Conservation (phyloP, 192 early-diverging fungal species). For the Entomortierella beljakovae region DNA sequence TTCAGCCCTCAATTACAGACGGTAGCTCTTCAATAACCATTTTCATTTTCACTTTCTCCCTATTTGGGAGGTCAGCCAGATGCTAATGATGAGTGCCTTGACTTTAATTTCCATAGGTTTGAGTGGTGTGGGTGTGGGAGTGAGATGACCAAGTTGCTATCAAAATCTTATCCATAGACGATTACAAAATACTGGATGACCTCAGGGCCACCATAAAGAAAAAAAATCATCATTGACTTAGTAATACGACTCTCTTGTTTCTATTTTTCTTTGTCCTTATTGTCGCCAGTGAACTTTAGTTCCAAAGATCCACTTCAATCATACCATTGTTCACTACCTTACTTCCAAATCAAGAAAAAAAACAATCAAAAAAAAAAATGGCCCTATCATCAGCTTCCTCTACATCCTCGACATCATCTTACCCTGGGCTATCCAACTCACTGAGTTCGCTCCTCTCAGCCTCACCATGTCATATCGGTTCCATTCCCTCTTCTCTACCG, state of each 20-base stretch:
- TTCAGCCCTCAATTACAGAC: constrained; percentile 4
- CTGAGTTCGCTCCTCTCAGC: constrained; percentile 23
- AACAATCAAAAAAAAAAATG: constrained; percentile 5
- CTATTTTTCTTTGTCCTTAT: too few relatives aligned
- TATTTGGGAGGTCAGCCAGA: not conserved
- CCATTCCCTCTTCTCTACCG: constrained; percentile 1
- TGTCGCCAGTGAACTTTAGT: too few relatives aligned
- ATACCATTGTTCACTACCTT: too few relatives aligned
- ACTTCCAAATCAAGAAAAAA: too few relatives aligned
- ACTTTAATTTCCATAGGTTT: too few relatives aligned
- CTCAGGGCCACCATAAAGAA: too few relatives aligned
- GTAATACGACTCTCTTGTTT: too few relatives aligned
- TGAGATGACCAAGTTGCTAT: constrained; percentile 19
- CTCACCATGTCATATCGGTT: not conserved
- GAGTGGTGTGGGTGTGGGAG: too few relatives aligned
- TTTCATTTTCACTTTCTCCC: not conserved
- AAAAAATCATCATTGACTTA: too few relatives aligned
- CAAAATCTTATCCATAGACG: constrained; percentile 9
- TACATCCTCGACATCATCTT: constrained; percentile 6
- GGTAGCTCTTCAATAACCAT: not conserved
- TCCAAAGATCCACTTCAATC: too few relatives aligned
- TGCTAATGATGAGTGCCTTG: constrained; percentile 1
- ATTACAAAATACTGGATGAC: too few relatives aligned
- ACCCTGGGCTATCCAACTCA: constrained; percentile 3
- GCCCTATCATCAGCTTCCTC: constrained; percentile 3